Conservation (phyloP, 352 stramenopile genomes). For the Phytophthora pisi region DNA sequence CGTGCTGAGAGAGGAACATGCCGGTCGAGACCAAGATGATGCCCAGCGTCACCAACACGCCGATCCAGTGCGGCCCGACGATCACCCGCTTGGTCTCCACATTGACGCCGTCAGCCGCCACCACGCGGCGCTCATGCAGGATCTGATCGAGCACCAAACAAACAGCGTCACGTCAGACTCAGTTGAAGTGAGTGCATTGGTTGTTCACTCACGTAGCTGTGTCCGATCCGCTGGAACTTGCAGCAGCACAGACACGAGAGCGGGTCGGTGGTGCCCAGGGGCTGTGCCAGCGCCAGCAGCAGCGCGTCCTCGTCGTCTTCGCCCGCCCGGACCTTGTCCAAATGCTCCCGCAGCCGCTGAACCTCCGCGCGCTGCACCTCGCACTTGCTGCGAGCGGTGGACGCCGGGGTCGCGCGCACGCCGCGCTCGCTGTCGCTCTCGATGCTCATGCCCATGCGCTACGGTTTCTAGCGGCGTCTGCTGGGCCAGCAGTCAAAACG, state of each 20-base stretch:
- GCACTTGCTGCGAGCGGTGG: slow-evolving; percentile 19
- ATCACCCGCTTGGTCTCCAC: slow-evolving; percentile 47
- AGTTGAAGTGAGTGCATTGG: too few species aligned
- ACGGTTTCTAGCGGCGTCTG: slow-evolving; percentile 10
- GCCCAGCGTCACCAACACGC: slow-evolving; percentile 65
- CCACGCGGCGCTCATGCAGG: slow-evolving; percentile 46
- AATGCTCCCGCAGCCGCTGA: slow-evolving; percentile 23
- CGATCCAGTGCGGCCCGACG: slow-evolving; percentile 83
- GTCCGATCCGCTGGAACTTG: slow-evolving; percentile 59
- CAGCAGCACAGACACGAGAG: slow-evolving; percentile 65
- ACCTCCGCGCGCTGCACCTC: slow-evolving; percentile 30
- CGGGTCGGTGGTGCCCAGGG: slow-evolving; percentile 50
- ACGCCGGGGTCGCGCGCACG: neutral
- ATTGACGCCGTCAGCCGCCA: slow-evolving; percentile 29
- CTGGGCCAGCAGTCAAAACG: neutral
- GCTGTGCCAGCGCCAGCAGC: slow-evolving; percentile 23
- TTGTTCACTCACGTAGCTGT: slow-evolving; percentile 39
- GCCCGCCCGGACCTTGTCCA: slow-evolving; percentile 25
- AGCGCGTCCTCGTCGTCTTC: slow-evolving; percentile 36
- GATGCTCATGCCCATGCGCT: slow-evolving; percentile 28
- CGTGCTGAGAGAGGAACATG: slow-evolving; percentile 73
- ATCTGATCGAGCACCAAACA: slow-evolving; percentile 37
- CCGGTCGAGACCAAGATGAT: slow-evolving; percentile 66
- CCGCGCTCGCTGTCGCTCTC: slow-evolving; percentile 29
- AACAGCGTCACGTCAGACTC: slow-evolving; percentile 12